phyloP scores from a whole-genome alignment of 352 stramenopile genomes.

The Globisporangium uncinulatum region DNA sequence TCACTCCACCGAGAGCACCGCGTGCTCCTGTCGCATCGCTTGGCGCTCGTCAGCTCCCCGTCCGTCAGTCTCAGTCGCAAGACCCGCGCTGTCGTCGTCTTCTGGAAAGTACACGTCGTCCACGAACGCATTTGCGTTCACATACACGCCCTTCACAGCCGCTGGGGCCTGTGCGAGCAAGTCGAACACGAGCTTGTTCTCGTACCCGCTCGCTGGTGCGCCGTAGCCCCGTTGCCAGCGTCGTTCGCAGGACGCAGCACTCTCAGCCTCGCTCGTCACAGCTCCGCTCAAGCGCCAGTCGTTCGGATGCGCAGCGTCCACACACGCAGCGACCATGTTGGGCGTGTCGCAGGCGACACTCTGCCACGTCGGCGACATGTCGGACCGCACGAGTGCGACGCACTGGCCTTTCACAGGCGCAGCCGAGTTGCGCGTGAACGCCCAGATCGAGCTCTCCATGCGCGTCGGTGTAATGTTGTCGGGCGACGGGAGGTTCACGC shows the following conservation, averaged over 20 bases:
- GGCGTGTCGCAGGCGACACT: constrained; percentile 49
- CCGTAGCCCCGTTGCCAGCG: constrained; percentile 22
- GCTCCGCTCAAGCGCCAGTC: constrained; percentile 31
- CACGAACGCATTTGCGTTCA: constrained; percentile 35
- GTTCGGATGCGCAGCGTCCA: constrained; percentile 21
- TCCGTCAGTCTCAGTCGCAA: no score
- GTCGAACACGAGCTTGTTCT: constrained; percentile 41
- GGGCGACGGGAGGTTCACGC: constrained; percentile 72
- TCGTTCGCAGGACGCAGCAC: constrained; percentile 16
- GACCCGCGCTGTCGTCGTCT: background rate
- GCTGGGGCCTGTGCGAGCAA: constrained; percentile 22
- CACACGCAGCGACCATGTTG: constrained; percentile 38
- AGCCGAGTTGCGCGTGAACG: constrained; percentile 22
- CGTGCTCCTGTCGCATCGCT: constrained; percentile 4
- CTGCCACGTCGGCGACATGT: constrained; percentile 25
- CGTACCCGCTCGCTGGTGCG: constrained; percentile 44
- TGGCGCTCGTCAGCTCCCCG: background rate
- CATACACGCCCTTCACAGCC: constrained; percentile 36
- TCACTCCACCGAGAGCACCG: constrained; percentile 11
- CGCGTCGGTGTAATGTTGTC: constrained; percentile 82
- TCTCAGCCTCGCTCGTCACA: constrained; percentile 26
- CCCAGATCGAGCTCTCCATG: constrained; percentile 74
- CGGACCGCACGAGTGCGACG: constrained; percentile 35
- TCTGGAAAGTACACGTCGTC: constrained; percentile 28
- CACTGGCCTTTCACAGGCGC: constrained; percentile 36